Base-by-base conservation (phyloP, 441 rosid genomes). In the Gossypium gossypioides region DNA sequence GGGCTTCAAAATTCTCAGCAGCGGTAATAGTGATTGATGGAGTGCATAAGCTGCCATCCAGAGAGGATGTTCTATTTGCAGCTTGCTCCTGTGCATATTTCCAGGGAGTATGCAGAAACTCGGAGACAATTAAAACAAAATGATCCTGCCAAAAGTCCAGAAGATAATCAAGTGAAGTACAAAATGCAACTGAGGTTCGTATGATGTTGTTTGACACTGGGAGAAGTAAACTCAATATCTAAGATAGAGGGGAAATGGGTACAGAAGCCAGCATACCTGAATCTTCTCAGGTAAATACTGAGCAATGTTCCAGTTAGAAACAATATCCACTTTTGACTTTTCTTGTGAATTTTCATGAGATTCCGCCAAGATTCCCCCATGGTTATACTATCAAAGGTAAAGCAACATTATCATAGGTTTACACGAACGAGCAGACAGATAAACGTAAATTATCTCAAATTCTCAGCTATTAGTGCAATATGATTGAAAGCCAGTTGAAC, bases 21-120 rank as follows among this genome's bases (percentile, higher is more conserved):
- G 87, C 84, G 63, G 82, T 78, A 50, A 90, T 69, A 32, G 89
- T 84, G 80, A 90, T 78, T 13, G 93, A 88, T 72, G 93, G 96
- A 71, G 93, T 88, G 74, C 88, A 81, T 44, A 81, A 86, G 77
- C 76, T 81, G 25, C 81, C 83, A 59, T 83, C 88, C 74, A 60
- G 76, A 51, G 71, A 72, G 69, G 88, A 81, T 52, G 83, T 68
- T 78, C 81, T 85, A 29, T 75, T 79, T 64, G 72, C 86, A 67
- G 84, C 82, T 64, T 76, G 83, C 78, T 86, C 88, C 79, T 84
- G 84, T 25, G 92, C 87, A 74, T 88, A 83, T 71, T 86, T 86
- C 97, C 97, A 92, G 61, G 99, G 99, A 74, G 86, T 87, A 77
- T 85, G 88, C 83, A 92, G 83, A 76, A 91, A 95, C 84, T 92